Evolutionary conservation across 1,139 yeast species (phyloP), one percentile per base, ranked within the genome.

Genomic region (Diutina sp.): DNA sequence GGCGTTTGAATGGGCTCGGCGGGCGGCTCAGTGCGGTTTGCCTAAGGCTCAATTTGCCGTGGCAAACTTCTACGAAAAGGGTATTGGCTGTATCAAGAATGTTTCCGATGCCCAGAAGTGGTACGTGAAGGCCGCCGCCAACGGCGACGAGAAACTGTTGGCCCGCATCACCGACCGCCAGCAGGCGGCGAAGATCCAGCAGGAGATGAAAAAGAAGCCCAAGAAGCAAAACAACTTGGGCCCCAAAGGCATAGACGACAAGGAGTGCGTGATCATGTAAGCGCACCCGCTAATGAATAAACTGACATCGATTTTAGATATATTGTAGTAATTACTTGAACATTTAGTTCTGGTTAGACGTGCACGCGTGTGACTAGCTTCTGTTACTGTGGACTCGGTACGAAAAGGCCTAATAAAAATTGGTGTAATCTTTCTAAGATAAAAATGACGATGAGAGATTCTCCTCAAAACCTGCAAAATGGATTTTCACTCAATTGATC

Each of bases 1-100:
- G 69, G 96, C 97, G 0, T 93, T 86, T 69, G 95, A 89, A 66
- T 93, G 98, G 98, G 97, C 97, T 1, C 73, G 82, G 58, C 77
- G 90, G 61, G 93, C 98, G 0, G 97, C 98, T 0, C 74, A 78
- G 57, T 72, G 82, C 55, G 87, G 88, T 25, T 76, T 80, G 35
- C 79, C 90, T 25, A 90, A 89, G 68, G 98, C 96, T 0, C 96
- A 90, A 75, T 85, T 82, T 68, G 89, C 96, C 0, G 74, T 90
- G 53, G 96, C 93, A 28, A 87, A 87, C 66, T 90, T 91, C 65
- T 82, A 83, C 66, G 96, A 90, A 60, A 81, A 84, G 66, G 98
- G 98, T 1, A 83, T 90, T 61, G 99, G 99, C 3, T 85, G 96
- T 66, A 82, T 79, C 44, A 72, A 76, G 52, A 80, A 87, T 66